A percentile compares a stretch with the other conserved stretches of the same genome.
phyloP scores from a whole-genome alignment of 495 filamentous ascomycete genomes.

The Xylaria flabelliformis region DNA sequence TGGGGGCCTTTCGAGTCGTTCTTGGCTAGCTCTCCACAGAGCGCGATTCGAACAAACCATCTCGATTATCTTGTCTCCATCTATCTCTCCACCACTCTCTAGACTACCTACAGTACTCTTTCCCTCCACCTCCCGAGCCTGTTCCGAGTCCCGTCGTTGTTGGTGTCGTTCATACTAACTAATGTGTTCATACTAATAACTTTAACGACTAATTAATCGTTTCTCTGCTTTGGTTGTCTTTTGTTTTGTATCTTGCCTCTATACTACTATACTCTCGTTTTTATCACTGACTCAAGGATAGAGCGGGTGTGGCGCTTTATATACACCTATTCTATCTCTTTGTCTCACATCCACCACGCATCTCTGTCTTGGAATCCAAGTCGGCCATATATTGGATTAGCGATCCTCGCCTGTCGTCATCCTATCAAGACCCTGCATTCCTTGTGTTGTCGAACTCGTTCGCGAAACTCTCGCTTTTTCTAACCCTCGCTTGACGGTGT shows the following conservation, averaged over 20 bases:
- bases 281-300: constrained; percentile 8
- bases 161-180: constrained; percentile 29
- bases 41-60: constrained; percentile 22
- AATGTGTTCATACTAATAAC: constrained; percentile 22
- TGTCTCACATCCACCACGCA: constrained; percentile 31
- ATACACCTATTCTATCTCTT: constrained; percentile 18
- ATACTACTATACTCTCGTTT: neutral
- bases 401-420: constrained; percentile 28
- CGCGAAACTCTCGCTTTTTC: constrained; percentile 29
- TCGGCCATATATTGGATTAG: constrained; percentile 32
- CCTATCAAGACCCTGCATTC: constrained; percentile 38
- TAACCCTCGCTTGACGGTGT: constrained; percentile 20
- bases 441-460: constrained; percentile 30
- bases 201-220: constrained; percentile 35
- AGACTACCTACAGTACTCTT: neutral
- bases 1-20: constrained; percentile 11
- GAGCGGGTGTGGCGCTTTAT: constrained; percentile 20
- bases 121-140: neutral
- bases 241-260: constrained; percentile 14
- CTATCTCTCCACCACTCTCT: constrained; percentile 16
- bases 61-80: constrained; percentile 3
- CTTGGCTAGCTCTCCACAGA: constrained; percentile 19
- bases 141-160: constrained; percentile 15
- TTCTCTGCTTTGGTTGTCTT: constrained; percentile 34
- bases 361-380: constrained; percentile 41